These are phyloP conservation scores for Pueraria montana DNA, from an alignment of 306 rosid species.

Conservation along the genomic window DNA sequence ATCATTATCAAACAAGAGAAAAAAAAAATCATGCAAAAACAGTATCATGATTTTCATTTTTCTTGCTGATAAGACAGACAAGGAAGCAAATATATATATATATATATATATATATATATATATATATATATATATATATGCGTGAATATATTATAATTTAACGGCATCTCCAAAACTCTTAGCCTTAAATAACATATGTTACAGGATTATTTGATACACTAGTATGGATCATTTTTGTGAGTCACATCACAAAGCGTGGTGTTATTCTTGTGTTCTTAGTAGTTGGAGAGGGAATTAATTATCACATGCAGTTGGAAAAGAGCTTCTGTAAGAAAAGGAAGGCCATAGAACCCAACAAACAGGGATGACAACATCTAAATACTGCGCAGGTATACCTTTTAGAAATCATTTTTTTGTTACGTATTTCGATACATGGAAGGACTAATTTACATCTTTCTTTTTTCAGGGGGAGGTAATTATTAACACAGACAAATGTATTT, in stretches of 20 bases:
- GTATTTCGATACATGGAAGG: too few relatives aligned
- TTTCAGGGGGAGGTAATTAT: too few relatives aligned
- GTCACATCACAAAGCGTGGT: background rate
- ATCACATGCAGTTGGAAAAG: background rate
- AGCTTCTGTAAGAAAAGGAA: background rate
- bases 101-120: background rate
- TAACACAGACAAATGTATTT: too few relatives aligned
- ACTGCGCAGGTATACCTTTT: too few relatives aligned
- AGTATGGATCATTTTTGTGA: slow-evolving; percentile 30
- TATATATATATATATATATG: background rate
- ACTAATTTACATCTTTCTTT: too few relatives aligned
- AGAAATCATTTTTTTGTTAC: too few relatives aligned
- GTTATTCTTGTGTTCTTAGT: background rate
- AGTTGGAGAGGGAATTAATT: too few relatives aligned
- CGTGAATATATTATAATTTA: background rate
- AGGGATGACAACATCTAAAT: too few relatives aligned
- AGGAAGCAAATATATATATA: background rate
- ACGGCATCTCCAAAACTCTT: background rate
- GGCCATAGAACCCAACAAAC: background rate
- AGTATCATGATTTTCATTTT: background rate
- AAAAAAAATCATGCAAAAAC: background rate
- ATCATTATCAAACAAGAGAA: background rate
- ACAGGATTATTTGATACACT: slow-evolving; percentile 3
- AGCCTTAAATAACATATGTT: too few relatives aligned
- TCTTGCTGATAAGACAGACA: background rate